phyloP scores from a whole-genome alignment of 2,329 filamentous ascomycete genomes.

The Verticillium dahliae region DNA sequence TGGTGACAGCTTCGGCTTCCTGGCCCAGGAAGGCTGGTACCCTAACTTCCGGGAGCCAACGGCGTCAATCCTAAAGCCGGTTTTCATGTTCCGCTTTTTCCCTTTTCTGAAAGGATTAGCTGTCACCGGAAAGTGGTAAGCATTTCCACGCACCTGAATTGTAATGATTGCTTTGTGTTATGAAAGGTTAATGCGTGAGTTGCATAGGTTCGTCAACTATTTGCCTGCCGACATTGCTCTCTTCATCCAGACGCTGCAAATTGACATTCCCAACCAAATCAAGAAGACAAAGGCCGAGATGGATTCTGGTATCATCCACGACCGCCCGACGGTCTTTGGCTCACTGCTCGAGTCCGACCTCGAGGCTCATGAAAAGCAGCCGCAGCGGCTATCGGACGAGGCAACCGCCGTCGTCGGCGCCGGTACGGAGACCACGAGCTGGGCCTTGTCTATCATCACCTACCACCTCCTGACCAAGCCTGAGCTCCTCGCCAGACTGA shows the following conservation, averaged over 20 bases:
- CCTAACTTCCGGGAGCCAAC: constrained; percentile 23
- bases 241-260: constrained; percentile 9
- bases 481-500: constrained; percentile 18
- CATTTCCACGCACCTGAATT: not conserved
- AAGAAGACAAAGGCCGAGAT: constrained; percentile 10
- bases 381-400: constrained; percentile 8
- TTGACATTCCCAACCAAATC: constrained; percentile 10
- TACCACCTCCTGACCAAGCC: constrained; percentile 27
- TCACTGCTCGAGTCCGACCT: constrained; percentile 17
- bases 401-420: constrained; percentile 10
- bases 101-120: constrained; percentile 13
- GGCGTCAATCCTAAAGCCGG: constrained; percentile 12
- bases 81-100: constrained; percentile 18
- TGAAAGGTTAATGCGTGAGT: not conserved
- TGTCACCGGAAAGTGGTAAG: constrained; percentile 9
- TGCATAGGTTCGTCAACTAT: constrained; percentile 7
- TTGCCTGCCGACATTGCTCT: constrained; percentile 9
- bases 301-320: constrained; percentile 10
- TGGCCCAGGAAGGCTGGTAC: constrained; percentile 25
- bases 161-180: too few species aligned
- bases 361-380: constrained; percentile 10
- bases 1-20: constrained; percentile 26
- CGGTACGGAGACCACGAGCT: constrained; percentile 17
- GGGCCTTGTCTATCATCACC: constrained; percentile 24
- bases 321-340: constrained; percentile 19